Conservation (phyloP, 2,329 filamentous ascomycete species). For the Penicillium freii region DNA sequence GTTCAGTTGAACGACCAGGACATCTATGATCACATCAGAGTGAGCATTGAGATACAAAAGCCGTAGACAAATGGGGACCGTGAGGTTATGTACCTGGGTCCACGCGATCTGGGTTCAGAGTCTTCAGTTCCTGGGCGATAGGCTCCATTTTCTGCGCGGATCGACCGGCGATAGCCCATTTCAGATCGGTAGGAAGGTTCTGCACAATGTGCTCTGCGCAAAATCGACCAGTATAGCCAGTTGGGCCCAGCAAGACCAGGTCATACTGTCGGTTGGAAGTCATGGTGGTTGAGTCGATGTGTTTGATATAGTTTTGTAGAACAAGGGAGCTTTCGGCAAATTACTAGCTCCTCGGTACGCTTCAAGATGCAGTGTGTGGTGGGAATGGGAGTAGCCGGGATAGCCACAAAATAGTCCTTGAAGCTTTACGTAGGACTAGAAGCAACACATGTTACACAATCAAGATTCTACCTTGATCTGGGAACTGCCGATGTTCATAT, state of each 20-base stretch:
- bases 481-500: background rate
- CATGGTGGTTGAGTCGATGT: constrained; percentile 30
- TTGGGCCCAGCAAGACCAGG: constrained; percentile 65
- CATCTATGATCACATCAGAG: constrained; percentile 31
- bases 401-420: background rate
- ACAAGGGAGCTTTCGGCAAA: constrained; percentile 10
- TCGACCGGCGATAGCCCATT: constrained; percentile 85
- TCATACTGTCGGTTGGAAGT: constrained; percentile 57
- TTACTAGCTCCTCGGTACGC: constrained; percentile 3
- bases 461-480: background rate
- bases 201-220: constrained; percentile 72
- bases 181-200: constrained; percentile 70
- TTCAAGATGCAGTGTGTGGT: background rate
- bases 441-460: background rate
- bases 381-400: background rate
- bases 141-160: constrained; percentile 71
- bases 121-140: constrained; percentile 65
- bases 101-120: constrained; percentile 65
- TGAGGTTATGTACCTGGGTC: constrained; percentile 59
- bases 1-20: constrained; percentile 50
- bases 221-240: constrained; percentile 79
- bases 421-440: background rate
- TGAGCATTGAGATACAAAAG: background rate
- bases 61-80: background rate
- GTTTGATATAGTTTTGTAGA: constrained; percentile 1